Percentiles rank a stretch among this genome's conserved stretches.
Evolutionary conservation across 2,329 filamentous ascomycete genomes (phyloP).

Genomic region (Exophiala mesophila): DNA sequence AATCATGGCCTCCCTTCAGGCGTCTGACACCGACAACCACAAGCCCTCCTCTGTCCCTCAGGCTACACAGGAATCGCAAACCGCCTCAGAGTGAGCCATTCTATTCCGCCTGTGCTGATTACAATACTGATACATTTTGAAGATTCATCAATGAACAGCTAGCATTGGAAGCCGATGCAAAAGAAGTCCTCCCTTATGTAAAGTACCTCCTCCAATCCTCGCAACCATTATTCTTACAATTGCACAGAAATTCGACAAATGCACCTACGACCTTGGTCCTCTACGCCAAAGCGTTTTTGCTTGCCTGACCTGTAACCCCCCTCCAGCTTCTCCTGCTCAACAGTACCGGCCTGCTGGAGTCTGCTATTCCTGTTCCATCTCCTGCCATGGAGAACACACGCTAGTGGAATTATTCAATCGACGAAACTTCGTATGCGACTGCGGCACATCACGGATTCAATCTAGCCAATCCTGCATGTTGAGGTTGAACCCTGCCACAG

Average conservation of each 20-base stretch:
- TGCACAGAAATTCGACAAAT: conserved; percentile 79
- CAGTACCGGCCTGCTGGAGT: conserved; percentile 72
- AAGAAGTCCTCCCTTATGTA: conserved; percentile 90
- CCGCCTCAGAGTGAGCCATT: conserved; percentile 62
- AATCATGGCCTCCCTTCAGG: too few relatives aligned
- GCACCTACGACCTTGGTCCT: conserved; percentile 83
- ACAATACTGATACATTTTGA: not conserved
- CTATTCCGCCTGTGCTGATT: too few relatives aligned
- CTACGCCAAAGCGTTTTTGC: conserved; percentile 86
- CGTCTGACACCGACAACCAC: too few relatives aligned
- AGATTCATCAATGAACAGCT: conserved; percentile 81
- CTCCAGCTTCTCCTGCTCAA: conserved; percentile 58
- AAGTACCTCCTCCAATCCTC: conserved; percentile 28
- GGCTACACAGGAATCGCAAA: conserved; percentile 60
- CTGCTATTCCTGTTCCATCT: conserved; percentile 94
- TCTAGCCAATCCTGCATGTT: conserved; percentile 68
- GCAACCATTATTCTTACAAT: not conserved
- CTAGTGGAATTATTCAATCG: conserved; percentile 96
- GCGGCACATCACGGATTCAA: conserved; percentile 77
- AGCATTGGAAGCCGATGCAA: conserved; percentile 86
- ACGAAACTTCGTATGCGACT: conserved; percentile 93
- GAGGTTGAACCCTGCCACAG: conserved; percentile 66
- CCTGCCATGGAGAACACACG: conserved; percentile 91
- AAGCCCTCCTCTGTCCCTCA: too few relatives aligned
- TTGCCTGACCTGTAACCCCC: conserved; percentile 88